Conservation (phyloP, 768 basidiomycete species). For the Kwoniella europaea region DNA sequence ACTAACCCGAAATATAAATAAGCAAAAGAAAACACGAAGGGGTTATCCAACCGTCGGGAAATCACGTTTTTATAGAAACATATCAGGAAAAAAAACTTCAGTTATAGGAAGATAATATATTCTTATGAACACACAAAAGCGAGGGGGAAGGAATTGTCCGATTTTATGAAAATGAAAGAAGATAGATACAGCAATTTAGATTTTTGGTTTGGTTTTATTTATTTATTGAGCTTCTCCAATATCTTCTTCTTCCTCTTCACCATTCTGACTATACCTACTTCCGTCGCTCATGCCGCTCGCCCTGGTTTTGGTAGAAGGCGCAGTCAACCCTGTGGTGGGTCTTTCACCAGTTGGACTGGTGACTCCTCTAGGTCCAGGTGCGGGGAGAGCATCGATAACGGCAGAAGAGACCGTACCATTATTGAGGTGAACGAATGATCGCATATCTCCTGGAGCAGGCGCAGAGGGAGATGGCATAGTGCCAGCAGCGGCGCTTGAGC, state of each 20-base stretch:
- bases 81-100: not conserved
- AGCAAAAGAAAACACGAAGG: too few species aligned
- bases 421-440: constrained; percentile 43
- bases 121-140: not conserved
- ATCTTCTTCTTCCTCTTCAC: constrained; percentile 10
- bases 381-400: constrained; percentile 36
- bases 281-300: constrained; percentile 23
- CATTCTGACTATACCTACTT: constrained; percentile 21
- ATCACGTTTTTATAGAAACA: too few species aligned
- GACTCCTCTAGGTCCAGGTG: constrained; percentile 35
- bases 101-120: constrained; percentile 3
- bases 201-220: not conserved
- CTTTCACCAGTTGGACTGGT: constrained; percentile 20
- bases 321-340: constrained; percentile 14
- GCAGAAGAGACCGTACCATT: constrained; percentile 37
- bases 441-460: constrained; percentile 42
- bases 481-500: not conserved
- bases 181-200: not conserved
- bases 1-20: too few species aligned
- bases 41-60: too few species aligned
- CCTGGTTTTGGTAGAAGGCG: constrained; percentile 9
- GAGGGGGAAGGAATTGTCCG: not conserved
- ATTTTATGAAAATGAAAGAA: not conserved
- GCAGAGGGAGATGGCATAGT: constrained; percentile 25
- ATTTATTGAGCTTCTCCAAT: constrained; percentile 20